Percentiles rank a stretch among this genome's conserved stretches.
Evolutionary conservation across 2,329 filamentous ascomycete genomes (phyloP).

Genomic region (Neonectria ditissima): DNA sequence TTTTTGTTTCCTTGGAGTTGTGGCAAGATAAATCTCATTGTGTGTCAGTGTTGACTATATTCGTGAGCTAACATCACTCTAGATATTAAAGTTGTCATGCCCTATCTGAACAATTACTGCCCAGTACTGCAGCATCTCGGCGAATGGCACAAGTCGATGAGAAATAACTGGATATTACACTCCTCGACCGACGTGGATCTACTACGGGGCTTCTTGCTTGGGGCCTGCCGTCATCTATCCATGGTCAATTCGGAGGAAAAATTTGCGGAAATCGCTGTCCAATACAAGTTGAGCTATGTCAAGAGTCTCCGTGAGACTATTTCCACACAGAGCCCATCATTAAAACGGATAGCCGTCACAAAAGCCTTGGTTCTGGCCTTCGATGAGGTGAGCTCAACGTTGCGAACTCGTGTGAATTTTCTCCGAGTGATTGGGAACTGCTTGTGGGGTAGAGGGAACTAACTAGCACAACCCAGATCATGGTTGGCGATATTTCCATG

Average conservation of each 20-base stretch:
- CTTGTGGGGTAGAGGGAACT: background rate
- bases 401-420: background rate
- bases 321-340: background rate
- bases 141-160: conserved; percentile 2
- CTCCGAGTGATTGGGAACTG: too few relatives aligned
- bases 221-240: conserved; percentile 24
- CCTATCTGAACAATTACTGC: conserved; percentile 22
- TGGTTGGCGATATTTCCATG: conserved; percentile 26
- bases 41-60: too few relatives aligned
- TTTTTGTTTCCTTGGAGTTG: too few relatives aligned
- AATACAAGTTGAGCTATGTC: conserved; percentile 27
- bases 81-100: conserved; percentile 25
- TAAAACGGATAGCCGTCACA: conserved; percentile 15
- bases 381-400: conserved; percentile 23
- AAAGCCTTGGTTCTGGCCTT: conserved; percentile 24
- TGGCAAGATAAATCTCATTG: too few relatives aligned
- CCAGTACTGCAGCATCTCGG: conserved; percentile 22
- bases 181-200: conserved; percentile 25
- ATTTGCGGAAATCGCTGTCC: conserved; percentile 21
- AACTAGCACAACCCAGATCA: conserved; percentile 8
- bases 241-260: conserved; percentile 1
- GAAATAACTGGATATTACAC: conserved; percentile 25
- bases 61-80: background rate
- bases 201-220: conserved; percentile 27
- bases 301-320: conserved; percentile 19